phyloP scores from a whole-genome alignment of 768 basidiomycete species.

The Hemileccinum impolitum region DNA sequence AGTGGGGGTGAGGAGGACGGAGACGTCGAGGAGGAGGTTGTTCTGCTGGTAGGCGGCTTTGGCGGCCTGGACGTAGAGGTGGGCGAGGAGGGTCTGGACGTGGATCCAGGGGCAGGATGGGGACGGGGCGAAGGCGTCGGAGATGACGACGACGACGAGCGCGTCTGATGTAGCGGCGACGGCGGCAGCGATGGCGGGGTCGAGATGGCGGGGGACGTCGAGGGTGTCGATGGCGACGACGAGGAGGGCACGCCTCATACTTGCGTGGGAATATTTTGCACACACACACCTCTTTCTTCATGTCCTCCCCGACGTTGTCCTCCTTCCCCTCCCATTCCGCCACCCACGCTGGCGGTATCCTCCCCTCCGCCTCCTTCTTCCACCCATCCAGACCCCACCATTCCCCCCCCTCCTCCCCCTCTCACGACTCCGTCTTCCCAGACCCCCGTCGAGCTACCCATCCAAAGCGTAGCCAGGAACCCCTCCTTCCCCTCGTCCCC shows the following conservation, averaged over 20 bases:
- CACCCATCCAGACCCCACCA: slow-evolving; percentile 60
- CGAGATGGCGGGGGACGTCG: slow-evolving; percentile 53
- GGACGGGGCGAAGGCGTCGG: slow-evolving; percentile 49
- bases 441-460: slow-evolving; percentile 36
- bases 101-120: slow-evolving; percentile 57
- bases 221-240: slow-evolving; percentile 53
- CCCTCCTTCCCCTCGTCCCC: slow-evolving; percentile 53
- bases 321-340: slow-evolving; percentile 44
- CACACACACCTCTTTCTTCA: no score
- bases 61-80: slow-evolving; percentile 83
- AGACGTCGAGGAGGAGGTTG: slow-evolving; percentile 72
- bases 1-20: slow-evolving; percentile 67
- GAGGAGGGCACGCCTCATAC: slow-evolving; percentile 35
- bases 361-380: slow-evolving; percentile 79
- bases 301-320: not conserved
- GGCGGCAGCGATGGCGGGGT: slow-evolving; percentile 50
- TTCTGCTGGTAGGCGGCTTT: slow-evolving; percentile 63
- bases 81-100: slow-evolving; percentile 75
- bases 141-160: slow-evolving; percentile 64
- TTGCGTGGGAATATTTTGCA: slow-evolving; percentile 14
- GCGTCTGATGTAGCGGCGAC: slow-evolving; percentile 39
- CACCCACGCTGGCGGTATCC: slow-evolving; percentile 71
- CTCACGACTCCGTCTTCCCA: slow-evolving; percentile 19
- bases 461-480: slow-evolving; percentile 68
- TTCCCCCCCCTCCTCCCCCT: slow-evolving; percentile 39